Conservation (phyloP, 345 rosid species). For the Bruguiera parviflora region DNA sequence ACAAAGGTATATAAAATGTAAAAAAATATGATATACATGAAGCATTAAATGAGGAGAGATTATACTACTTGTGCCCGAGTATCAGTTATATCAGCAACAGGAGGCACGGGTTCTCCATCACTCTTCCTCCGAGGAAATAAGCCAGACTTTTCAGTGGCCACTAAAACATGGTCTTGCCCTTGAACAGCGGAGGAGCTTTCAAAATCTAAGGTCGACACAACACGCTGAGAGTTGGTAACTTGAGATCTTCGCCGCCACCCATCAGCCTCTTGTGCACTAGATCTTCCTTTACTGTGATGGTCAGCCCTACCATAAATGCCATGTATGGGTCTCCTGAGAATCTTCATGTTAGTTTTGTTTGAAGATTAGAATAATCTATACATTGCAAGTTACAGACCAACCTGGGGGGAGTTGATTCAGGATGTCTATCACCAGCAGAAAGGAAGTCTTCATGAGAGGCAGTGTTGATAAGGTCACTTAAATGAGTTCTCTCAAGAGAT, state of each 20-base stretch:
- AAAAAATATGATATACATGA: neutral
- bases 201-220: constrained; percentile 27
- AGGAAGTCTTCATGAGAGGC: constrained; percentile 32
- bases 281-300: constrained; percentile 55
- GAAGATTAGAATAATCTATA: constrained; percentile 25
- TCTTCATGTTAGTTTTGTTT: constrained; percentile 32
- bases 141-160: constrained; percentile 35
- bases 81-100: constrained; percentile 44
- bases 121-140: constrained; percentile 32
- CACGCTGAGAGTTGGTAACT: constrained; percentile 32
- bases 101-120: constrained; percentile 39
- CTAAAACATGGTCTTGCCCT: constrained; percentile 31
- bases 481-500: constrained; percentile 32
- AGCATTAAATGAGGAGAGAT: constrained; percentile 4
- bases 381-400: constrained; percentile 30
- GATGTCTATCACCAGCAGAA: constrained; percentile 42
- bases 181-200: constrained; percentile 39
- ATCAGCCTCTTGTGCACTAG: constrained; percentile 48
- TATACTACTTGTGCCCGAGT: constrained; percentile 47
- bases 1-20: neutral
- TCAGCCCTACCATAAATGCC: constrained; percentile 51
- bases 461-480: constrained; percentile 28
- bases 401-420: constrained; percentile 52
- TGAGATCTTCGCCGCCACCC: constrained; percentile 49
- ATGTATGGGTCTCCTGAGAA: constrained; percentile 64